Evolutionary conservation across 164 flowering plant genomes (phyloP).

Genomic region (Vitis amurensis): DNA sequence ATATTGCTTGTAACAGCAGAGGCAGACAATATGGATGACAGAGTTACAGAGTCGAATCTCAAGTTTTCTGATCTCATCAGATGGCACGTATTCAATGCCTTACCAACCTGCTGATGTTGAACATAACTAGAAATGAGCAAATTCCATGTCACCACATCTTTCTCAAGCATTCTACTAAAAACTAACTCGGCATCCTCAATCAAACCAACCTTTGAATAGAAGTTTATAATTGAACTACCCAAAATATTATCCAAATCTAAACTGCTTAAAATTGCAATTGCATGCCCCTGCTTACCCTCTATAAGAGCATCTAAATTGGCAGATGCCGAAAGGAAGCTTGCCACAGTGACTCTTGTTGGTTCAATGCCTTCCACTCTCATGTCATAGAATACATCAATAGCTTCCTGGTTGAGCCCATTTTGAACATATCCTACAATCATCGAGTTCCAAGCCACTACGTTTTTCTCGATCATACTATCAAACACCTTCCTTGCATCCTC

Average conservation of each 20-base stretch:
- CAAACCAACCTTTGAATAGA: conserved; percentile 60
- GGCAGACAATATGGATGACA: conserved; percentile 51
- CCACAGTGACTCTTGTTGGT: conserved; percentile 58
- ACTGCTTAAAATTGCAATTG: conserved; percentile 49
- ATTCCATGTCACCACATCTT: conserved; percentile 78
- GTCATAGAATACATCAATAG: conserved; percentile 46
- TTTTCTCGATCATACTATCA: conserved; percentile 53
- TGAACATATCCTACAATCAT: conserved; percentile 64
- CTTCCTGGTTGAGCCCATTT: conserved; percentile 66
- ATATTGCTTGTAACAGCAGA: conserved; percentile 35
- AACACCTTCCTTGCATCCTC: conserved; percentile 59
- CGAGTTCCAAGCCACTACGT: conserved; percentile 71
- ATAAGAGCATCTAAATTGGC: conserved; percentile 60
- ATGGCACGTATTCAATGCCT: conserved; percentile 44
- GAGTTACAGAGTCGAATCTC: conserved; percentile 69
- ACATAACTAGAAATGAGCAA: conserved; percentile 66
- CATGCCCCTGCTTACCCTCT: conserved; percentile 79
- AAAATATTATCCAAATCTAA: conserved; percentile 54
- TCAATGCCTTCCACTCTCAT: conserved; percentile 67
- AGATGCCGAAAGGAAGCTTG: conserved; percentile 64
- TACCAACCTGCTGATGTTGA: conserved; percentile 36
- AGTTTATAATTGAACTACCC: conserved; percentile 67
- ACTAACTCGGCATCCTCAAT: conserved; percentile 57
- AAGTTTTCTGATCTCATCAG: conserved; percentile 50
- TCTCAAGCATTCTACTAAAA: conserved; percentile 47